phyloP scores from a whole-genome alignment of 306 rosid species.

The Vigna unguiculata region DNA sequence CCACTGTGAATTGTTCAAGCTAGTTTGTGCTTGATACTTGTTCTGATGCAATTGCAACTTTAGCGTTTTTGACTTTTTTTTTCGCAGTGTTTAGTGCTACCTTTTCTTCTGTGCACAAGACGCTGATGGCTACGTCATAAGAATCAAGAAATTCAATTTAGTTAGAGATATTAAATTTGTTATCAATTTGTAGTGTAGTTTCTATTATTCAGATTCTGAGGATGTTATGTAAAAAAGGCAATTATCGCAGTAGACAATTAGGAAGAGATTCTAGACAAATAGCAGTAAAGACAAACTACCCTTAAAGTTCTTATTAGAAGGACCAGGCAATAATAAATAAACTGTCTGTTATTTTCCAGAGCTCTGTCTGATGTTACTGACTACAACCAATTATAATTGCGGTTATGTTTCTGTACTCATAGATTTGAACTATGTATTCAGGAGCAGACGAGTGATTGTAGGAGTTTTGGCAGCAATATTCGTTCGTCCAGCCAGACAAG shows the following conservation, averaged over 20 bases:
- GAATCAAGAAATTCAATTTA: not conserved
- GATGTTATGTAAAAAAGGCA: not conserved
- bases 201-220: not conserved
- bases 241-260: not conserved
- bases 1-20: constrained; percentile 10
- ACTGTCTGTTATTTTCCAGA: not conserved
- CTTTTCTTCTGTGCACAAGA: not conserved
- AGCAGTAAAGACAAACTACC: not conserved
- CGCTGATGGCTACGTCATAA: not conserved
- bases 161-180: not conserved
- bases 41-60: constrained; percentile 26
- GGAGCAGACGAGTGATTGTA: constrained; percentile 62
- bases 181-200: not conserved
- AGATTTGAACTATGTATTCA: constrained; percentile 51
- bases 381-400: constrained; percentile 25
- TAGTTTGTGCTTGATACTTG: constrained; percentile 17
- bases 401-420: constrained; percentile 34
- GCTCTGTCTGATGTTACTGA: not conserved
- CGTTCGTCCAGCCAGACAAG: constrained; percentile 78
- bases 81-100: not conserved
- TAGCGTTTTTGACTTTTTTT: not conserved
- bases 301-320: not conserved
- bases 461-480: constrained; percentile 73
- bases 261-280: not conserved
- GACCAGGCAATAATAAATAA: not conserved